phyloP scores from a whole-genome alignment of 352 stramenopile genomes.

The Paralagenidium karlingii region DNA sequence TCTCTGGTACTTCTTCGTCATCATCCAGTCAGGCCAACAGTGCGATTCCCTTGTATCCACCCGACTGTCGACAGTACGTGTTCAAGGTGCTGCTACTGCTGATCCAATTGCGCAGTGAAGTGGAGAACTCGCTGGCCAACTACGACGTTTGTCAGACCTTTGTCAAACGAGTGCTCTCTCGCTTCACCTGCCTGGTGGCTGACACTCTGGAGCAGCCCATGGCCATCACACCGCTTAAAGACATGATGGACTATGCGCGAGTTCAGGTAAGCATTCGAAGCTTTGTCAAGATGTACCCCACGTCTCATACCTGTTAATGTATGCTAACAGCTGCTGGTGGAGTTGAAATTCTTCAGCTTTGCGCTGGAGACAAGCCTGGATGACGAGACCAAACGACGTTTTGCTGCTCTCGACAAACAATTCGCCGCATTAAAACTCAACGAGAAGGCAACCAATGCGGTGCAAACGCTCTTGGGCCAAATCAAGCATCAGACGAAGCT shows the following conservation, averaged over 20 bases:
- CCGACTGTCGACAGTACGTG: constrained; percentile 57
- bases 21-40: no score
- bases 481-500: constrained; percentile 75
- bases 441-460: constrained; percentile 21
- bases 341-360: constrained; percentile 57
- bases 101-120: constrained; percentile 55
- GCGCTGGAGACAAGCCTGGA: constrained; percentile 36
- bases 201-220: constrained; percentile 1
- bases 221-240: no score
- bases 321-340: no score
- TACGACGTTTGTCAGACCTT: constrained; percentile 8
- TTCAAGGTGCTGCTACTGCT: constrained; percentile 71
- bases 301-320: no score
- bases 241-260: no score
- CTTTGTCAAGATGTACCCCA: no score
- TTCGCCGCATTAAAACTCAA: constrained; percentile 18
- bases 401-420: constrained; percentile 32
- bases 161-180: not conserved
- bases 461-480: constrained; percentile 42
- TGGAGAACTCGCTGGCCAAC: constrained; percentile 51
- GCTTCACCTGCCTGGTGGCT: not conserved
- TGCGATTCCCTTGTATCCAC: no score
- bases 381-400: constrained; percentile 32
- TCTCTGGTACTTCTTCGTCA: no score
- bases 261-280: no score